Percentiles rank a stretch among this genome's conserved stretches.
phyloP scores from a whole-genome alignment of 331 rosid species.

The Acacia concinna region DNA sequence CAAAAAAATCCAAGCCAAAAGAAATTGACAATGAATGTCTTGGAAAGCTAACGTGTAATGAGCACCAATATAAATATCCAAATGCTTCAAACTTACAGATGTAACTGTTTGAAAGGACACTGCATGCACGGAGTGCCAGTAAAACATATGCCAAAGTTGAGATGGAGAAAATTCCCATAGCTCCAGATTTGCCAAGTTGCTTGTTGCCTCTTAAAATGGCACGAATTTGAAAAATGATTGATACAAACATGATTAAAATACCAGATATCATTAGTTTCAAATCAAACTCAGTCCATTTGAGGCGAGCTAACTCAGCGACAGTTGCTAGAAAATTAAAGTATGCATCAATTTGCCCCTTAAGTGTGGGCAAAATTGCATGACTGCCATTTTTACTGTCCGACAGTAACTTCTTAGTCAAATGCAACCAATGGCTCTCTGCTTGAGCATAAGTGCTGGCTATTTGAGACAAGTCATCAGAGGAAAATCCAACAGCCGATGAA shows the following conservation, averaged over 20 bases:
- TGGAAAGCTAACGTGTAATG: slow-evolving; percentile 13
- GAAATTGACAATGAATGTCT: slow-evolving; percentile 6
- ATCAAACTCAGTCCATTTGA: slow-evolving; percentile 96
- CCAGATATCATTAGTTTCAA: slow-evolving; percentile 80
- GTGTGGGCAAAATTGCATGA: slow-evolving; percentile 47
- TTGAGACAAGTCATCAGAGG: slow-evolving; percentile 72
- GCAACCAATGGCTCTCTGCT: slow-evolving; percentile 70
- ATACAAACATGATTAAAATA: slow-evolving; percentile 65
- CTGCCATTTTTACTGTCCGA: slow-evolving; percentile 40
- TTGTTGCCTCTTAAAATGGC: slow-evolving; percentile 56
- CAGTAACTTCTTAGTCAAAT: slow-evolving; percentile 49
- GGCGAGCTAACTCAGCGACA: slow-evolving; percentile 87
- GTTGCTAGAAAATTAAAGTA: slow-evolving; percentile 64
- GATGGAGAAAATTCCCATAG: slow-evolving; percentile 45
- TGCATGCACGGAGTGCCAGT: slow-evolving; percentile 72
- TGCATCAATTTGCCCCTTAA: slow-evolving; percentile 67
- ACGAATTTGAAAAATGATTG: slow-evolving; percentile 63
- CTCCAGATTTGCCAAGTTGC: slow-evolving; percentile 48
- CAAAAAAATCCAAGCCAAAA: slow-evolving; percentile 33
- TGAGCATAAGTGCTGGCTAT: slow-evolving; percentile 53
- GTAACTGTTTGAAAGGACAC: slow-evolving; percentile 89
- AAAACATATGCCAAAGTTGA: slow-evolving; percentile 58
- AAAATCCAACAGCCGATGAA: slow-evolving; percentile 89
- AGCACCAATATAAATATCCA: not conserved
- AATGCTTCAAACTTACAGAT: slow-evolving; percentile 67